Conservation (phyloP, 2,329 filamentous ascomycete species). For the Aspergillus ibericus region DNA sequence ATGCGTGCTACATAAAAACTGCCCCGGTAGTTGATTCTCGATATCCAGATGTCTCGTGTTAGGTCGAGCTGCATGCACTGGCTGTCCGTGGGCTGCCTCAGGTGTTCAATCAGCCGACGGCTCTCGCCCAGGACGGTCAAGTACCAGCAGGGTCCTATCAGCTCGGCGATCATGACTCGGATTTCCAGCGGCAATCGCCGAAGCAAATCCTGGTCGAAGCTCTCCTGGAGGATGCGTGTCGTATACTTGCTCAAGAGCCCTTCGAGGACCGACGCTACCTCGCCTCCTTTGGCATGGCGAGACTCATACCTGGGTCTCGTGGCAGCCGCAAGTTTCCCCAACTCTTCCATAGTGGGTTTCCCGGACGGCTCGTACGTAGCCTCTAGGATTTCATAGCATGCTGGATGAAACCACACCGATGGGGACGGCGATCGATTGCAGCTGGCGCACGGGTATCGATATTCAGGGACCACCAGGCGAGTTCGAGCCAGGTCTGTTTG, state of each 20-base stretch:
- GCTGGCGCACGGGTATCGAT: not conserved
- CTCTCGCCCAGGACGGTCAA: conserved; percentile 12
- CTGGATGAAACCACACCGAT: not conserved
- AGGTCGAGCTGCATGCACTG: not conserved
- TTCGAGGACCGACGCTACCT: not conserved
- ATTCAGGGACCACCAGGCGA: not conserved
- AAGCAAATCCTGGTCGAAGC: conserved; percentile 3
- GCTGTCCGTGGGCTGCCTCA: not conserved
- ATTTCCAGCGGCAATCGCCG: conserved; percentile 1
- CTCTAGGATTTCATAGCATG: not conserved
- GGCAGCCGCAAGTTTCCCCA: not conserved
- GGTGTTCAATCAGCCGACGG: conserved; percentile 2
- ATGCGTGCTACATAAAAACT: conserved; percentile 3
- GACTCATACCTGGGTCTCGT: not conserved
- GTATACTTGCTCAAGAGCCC: conserved; percentile 1
- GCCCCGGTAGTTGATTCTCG: not conserved
- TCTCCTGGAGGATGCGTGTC: not conserved
- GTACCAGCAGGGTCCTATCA: conserved; percentile 11
- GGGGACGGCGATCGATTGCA: not conserved
- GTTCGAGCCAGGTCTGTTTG: not conserved
- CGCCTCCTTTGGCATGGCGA: not conserved
- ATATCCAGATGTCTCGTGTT: conserved; percentile 1
- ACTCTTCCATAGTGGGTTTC: not conserved
- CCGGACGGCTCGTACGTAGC: not conserved
- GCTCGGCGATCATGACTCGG: not conserved